Evolutionary conservation across 148 eudicot genomes (phyloP).

Genomic region (Amaranthus cruentus): DNA sequence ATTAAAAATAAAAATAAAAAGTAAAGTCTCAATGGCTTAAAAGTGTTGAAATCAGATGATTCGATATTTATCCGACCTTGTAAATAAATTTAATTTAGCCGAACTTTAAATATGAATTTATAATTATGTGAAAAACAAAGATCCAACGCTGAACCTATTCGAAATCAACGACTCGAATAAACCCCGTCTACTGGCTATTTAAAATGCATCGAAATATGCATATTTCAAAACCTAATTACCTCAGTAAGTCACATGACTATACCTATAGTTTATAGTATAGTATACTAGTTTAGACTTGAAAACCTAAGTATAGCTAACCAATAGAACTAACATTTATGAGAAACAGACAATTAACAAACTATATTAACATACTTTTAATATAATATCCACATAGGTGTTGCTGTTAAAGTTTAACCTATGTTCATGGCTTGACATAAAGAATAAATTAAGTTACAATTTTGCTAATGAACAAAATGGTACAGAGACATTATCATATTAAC

Average conservation of each 20-base stretch:
- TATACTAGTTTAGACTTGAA: neutral
- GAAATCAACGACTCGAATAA: no score
- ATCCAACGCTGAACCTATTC: no score
- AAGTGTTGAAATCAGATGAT: no score
- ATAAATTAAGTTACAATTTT: neutral
- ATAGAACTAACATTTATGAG: neutral
- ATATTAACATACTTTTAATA: neutral
- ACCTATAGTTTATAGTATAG: neutral
- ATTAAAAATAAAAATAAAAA: neutral
- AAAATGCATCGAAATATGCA: neutral
- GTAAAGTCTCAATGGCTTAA: no score
- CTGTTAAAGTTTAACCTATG: constrained; percentile 5
- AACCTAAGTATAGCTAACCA: neutral
- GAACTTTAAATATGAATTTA: no score
- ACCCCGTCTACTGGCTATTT: neutral
- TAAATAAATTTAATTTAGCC: no score
- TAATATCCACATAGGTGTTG: constrained; percentile 9
- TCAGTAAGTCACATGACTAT: constrained; percentile 17
- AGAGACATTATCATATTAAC: constrained; percentile 8
- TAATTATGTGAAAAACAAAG: no score
- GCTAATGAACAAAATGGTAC: constrained; percentile 19
- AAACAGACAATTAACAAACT: constrained; percentile 1
- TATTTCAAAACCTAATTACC: neutral
- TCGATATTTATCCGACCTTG: no score
- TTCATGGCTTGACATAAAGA: neutral